Base-by-base conservation (phyloP, 75 land plant genomes). In the Pinus taeda region DNA sequence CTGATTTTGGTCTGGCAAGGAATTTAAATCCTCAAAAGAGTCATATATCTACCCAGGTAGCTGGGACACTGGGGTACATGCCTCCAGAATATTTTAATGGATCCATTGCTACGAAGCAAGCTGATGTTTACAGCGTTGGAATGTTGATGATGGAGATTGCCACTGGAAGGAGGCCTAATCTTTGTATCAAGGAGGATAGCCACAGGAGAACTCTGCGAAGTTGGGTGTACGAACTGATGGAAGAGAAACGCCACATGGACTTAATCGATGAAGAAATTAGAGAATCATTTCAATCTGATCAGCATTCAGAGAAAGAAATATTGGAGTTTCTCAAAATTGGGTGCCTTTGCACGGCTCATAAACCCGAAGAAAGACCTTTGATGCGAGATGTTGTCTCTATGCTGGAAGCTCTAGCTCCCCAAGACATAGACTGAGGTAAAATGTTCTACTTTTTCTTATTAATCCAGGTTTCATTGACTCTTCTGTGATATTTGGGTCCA, bases 101-200 rank as follows among this genome's bases (percentile, higher is more conserved):
- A n/a, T 72, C 75, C 59, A 62, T 58, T 60, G 92, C 94, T 67
- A 94, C 91, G 12, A 80, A 83, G 67, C 88, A 83, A 79, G 98
- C 88, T 0, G 99, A 96, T 75, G 93, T 94, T 36, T 96, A 90
- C 76, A 91, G 98, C 70, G 94, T 96, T 78, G 99, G 99, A 69
- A 80, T 91, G 20, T 81, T 96, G 62, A 84, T 94, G 84, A 53
- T 93, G 59, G 98, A 96, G 82, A 76, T 93, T 73, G 90, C 85
- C 6, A 92, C 91, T 0, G 94, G 95, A 33, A 80, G 74, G 71
- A 77, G 94, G 61, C 94, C 94, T 56, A 88, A 82, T 71, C 82
- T 71, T 78, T 85, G 83, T 37, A 64, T 88, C 14, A 49, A 75
- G 30, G 77, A 76, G 18, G 29, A 18, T 0, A 86, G 86, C 57